Conservation (phyloP, 2,329 filamentous ascomycete species). For the Botrytis elliptica region DNA sequence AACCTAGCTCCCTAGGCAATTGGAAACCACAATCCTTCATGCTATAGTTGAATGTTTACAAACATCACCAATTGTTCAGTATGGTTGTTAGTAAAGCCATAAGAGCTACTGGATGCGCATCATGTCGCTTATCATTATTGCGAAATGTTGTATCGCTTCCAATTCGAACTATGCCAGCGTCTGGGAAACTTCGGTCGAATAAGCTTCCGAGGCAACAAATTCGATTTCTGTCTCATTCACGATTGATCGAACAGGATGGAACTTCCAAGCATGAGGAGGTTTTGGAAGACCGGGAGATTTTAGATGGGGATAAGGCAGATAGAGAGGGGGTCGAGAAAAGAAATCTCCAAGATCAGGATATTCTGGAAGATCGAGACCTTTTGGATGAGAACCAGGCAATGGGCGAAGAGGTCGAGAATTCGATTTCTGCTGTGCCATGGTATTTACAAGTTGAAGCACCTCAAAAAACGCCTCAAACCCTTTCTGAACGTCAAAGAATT, state of each 20-base stretch:
- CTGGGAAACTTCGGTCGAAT: neutral
- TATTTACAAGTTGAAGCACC: conserved; percentile 72
- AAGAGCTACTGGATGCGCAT: conserved; percentile 37
- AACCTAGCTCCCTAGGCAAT: neutral
- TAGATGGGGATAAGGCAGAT: neutral
- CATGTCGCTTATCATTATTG: conserved; percentile 36
- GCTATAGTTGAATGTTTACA: neutral
- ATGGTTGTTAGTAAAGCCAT: conserved; percentile 36
- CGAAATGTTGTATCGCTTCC: conserved; percentile 34
- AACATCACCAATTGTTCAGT: conserved; percentile 7
- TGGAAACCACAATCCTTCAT: neutral
- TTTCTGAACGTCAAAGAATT: conserved; percentile 54
- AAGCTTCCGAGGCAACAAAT: conserved; percentile 17
- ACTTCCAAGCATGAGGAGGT: neutral
- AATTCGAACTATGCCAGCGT: conserved; percentile 24
- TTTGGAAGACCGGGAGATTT: neutral
- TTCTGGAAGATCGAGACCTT: neutral
- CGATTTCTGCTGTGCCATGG: conserved; percentile 61
- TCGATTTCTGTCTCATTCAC: conserved; percentile 25
- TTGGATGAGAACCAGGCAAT: conserved; percentile 21
- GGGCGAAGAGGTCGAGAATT: conserved; percentile 26
- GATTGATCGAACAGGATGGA: conserved; percentile 12
- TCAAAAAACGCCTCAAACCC: conserved; percentile 40
- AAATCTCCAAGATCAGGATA: neutral
- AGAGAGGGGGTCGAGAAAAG: conserved; percentile 7